These are phyloP conservation scores for Neofusicoccum ribis DNA, from an alignment of 2,329 filamentous ascomycete species.

Conservation along the genomic window DNA sequence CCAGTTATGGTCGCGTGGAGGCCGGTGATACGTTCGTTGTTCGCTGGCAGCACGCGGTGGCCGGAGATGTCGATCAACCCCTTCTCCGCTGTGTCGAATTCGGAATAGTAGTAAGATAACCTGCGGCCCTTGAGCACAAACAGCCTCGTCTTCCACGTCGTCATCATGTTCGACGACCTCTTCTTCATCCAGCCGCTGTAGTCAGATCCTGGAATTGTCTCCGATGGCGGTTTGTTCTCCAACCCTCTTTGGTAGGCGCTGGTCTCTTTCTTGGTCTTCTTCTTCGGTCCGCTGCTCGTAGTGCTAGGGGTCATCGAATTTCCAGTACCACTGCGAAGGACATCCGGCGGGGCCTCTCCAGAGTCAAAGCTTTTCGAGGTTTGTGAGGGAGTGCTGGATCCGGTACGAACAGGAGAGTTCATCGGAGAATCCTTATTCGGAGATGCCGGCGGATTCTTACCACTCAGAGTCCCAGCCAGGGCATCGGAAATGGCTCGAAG, in stretches of 20 bases:
- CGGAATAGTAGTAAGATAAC: conserved; percentile 93
- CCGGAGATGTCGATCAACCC: conserved; percentile 97
- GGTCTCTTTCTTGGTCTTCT: conserved; percentile 86
- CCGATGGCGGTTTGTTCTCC: conserved; percentile 74
- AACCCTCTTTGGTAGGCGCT: conserved; percentile 90
- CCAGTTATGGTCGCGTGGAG: conserved; percentile 90
- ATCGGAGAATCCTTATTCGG: conserved; percentile 54
- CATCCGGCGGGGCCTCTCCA: conserved; percentile 53
- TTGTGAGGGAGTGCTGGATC: conserved; percentile 66
- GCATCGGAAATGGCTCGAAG: conserved; percentile 82
- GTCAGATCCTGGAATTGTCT: conserved; percentile 83
- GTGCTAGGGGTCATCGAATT: conserved; percentile 46
- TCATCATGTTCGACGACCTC: conserved; percentile 93
- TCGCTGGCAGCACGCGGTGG: conserved; percentile 91
- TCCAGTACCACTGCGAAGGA: conserved; percentile 33
- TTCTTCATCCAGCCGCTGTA: conserved; percentile 99
- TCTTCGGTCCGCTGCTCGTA: conserved; percentile 26
- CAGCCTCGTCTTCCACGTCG: conserved; percentile 95
- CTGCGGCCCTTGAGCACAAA: conserved; percentile 91
- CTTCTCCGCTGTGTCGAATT: conserved; percentile 88
- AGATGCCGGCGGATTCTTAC: conserved; percentile 38
- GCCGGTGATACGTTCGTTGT: conserved; percentile 85
- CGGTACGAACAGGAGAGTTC: conserved; percentile 71
- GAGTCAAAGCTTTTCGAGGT: conserved; percentile 74
- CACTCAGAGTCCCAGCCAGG: conserved; percentile 49